Evolutionary conservation across 371 early-diverging fungal genomes (phyloP), one percentile per base, ranked within the genome.

Genomic region (Lichtheimia hyalospora): DNA sequence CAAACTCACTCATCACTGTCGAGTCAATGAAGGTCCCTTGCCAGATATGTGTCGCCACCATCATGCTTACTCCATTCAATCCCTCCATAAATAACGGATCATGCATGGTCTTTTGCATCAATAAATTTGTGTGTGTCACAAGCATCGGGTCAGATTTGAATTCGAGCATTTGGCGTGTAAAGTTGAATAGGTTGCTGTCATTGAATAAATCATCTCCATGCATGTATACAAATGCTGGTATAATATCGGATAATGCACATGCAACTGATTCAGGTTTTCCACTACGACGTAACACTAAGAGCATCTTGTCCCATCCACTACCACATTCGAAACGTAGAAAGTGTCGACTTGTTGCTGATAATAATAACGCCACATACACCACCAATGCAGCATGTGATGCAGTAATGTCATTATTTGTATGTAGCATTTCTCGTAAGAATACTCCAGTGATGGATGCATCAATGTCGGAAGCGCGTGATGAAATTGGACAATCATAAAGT

Each of bases 181-280:
- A 73, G 14, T 75, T 70, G 20, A 16, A 10, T 14, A 74, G 21
- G 13, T 70, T 75, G 20, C 54, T 57, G 24, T 72, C 79, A 20
- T 75, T 75, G 52, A 80, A 78, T 5, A 85, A 70, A 15, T 81
- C 82, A 24, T 81, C 82, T 24, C 78, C 77, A 16, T 77, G 82
- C 74, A 78, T 71, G 42, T 75, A 81, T 0, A 75, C 75, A 66
- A 81, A 78, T 0, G 71, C 69, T 14, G 82, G 82, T 0, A 81
- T 60, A 4, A 73, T 74, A 12, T 81, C 73, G 21, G 71, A 58
- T 2, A 81, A 49, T 18, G 68, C 61, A 13, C 60, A 62, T 0
- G 78, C 50, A 0, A 69, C 63, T 1, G 79, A 75, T 14, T 69
- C 67, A 2, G 75, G 68, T n/a, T 61, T 63, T 8, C 79, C 79